These are phyloP conservation scores for Allium cepa DNA, from an alignment of 106 monocot genomes.

Conservation along the genomic window DNA sequence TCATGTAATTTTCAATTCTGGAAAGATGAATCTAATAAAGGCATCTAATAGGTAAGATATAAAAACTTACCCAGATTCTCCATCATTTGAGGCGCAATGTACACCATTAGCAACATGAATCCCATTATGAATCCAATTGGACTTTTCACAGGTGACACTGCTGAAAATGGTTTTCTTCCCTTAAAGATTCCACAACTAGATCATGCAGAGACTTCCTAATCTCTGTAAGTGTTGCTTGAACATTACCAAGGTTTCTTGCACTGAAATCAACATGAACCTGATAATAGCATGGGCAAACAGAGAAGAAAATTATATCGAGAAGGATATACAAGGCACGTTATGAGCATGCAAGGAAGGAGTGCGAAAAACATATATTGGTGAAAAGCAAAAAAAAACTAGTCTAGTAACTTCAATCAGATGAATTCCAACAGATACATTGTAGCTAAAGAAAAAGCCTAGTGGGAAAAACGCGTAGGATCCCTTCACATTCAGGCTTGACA, in stretches of 20 bases:
- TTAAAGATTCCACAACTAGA: conserved; percentile 78
- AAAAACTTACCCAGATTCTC: conserved; percentile 69
- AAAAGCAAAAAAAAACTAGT: conserved; percentile 81
- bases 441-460: conserved; percentile 21
- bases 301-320: too few relatives aligned
- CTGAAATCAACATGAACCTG: conserved; percentile 96
- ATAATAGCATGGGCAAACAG: background rate
- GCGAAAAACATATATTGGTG: conserved; percentile 39
- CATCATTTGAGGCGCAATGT: conserved; percentile 86
- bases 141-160: conserved; percentile 88
- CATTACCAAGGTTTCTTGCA: conserved; percentile 88
- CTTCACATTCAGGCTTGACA: too few relatives aligned
- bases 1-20: too few relatives aligned
- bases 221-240: conserved; percentile 93
- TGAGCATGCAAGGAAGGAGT: too few relatives aligned
- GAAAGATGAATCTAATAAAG: too few relatives aligned
- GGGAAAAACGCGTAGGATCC: too few relatives aligned
- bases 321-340: too few relatives aligned
- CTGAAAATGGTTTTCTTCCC: conserved; percentile 91
- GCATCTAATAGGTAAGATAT: too few relatives aligned
- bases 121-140: conserved; percentile 92
- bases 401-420: conserved; percentile 91
- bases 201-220: conserved; percentile 64
- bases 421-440: conserved; percentile 88
- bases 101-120: conserved; percentile 86